Evolutionary conservation across 345 rosid genomes (phyloP), one percentile per base, ranked within the genome.

Genomic region (Bretschneidera sinensis): DNA sequence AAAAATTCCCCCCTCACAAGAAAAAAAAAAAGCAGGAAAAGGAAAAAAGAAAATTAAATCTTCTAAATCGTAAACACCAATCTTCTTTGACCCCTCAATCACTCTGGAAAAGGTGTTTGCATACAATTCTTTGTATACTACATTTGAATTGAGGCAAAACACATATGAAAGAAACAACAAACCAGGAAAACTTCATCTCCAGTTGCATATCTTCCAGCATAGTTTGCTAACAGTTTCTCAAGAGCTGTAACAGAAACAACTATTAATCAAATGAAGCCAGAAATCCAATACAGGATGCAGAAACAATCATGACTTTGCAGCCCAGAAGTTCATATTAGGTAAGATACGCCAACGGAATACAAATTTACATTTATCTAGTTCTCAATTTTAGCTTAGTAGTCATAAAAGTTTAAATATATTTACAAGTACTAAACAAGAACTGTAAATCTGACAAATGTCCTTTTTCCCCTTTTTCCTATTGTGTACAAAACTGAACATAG

Each of bases 111-210:
- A 14, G 15, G 16, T 39, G 45, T 39, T 14, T 39, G 45, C 45
- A 5, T 11, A 39, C 1, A 14, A 5, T 7, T 39, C 45, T 39
- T 39, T 14, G 16, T 13, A 39, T 39, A 14, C 10, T 39, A 5
- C 15, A 11, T 11, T 14, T 14, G 16, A 39, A 4, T 39, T 39
- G 10, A 21, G 60, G 59, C 17, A 61, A 53, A 28, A 63, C 21
- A 22, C 16, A 45, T 48, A 65, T 47, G 72, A 61, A 35, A 16
- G 24, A 17, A 23, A 65, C 57, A 60, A 60, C 70, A 59, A 63
- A 83, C 96, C 96, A 85, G 60, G 64, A 6, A 82, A 79, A 87
- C 78, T 71, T 83, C 84, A 67, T 85, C 87, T 52, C 91, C 92
- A 24, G 83, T 85, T 0, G 95, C 96, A 72, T 82, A 87, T 74